A percentile compares a stretch with the other conserved stretches of the same genome.
Evolutionary conservation across 2,329 filamentous ascomycete genomes (phyloP).

Genomic region (Fusarium sp.): DNA sequence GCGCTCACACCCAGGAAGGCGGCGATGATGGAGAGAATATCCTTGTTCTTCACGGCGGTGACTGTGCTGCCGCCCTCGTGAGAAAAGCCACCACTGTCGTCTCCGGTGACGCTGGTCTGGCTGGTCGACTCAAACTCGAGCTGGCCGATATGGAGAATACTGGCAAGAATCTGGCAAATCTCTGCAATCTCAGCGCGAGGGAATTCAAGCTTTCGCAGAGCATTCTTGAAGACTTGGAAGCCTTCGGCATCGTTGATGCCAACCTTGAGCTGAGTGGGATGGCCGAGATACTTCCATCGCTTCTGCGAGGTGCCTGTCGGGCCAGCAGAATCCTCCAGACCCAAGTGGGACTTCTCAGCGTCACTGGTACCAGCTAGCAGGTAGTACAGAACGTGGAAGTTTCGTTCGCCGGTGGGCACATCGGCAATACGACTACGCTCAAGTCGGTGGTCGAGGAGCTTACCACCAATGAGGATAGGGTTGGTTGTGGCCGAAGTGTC

Average conservation of each 20-base stretch:
- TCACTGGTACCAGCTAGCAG: constrained; percentile 90
- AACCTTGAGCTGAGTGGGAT: constrained; percentile 96
- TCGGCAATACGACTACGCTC: constrained; percentile 92
- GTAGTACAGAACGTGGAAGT: constrained; percentile 97
- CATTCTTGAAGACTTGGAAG: constrained; percentile 98
- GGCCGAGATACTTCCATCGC: constrained; percentile 95
- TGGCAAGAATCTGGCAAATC: constrained; percentile 93
- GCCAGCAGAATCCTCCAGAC: constrained; percentile 64
- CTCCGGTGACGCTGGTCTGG: constrained; percentile 80
- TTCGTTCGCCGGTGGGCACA: constrained; percentile 94
- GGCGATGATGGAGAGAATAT: constrained; percentile 85
- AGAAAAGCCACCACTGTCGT: constrained; percentile 96
- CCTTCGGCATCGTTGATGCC: constrained; percentile 96
- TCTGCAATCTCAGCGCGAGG: constrained; percentile 93
- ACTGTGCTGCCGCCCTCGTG: constrained; percentile 90
- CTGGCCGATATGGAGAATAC: constrained; percentile 97
- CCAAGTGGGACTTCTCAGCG: constrained; percentile 89
- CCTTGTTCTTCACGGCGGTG: constrained; percentile 93
- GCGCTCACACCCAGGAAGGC: constrained; percentile 93
- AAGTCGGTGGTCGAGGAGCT: constrained; percentile 91
- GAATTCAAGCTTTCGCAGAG: constrained; percentile 93
- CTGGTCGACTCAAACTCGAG: constrained; percentile 90
- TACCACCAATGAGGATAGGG: constrained; percentile 91
- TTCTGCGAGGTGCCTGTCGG: constrained; percentile 70
- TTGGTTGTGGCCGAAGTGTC: constrained; percentile 87